phyloP scores from a whole-genome alignment of 768 basidiomycete genomes.

The Tricholomella constricta region DNA sequence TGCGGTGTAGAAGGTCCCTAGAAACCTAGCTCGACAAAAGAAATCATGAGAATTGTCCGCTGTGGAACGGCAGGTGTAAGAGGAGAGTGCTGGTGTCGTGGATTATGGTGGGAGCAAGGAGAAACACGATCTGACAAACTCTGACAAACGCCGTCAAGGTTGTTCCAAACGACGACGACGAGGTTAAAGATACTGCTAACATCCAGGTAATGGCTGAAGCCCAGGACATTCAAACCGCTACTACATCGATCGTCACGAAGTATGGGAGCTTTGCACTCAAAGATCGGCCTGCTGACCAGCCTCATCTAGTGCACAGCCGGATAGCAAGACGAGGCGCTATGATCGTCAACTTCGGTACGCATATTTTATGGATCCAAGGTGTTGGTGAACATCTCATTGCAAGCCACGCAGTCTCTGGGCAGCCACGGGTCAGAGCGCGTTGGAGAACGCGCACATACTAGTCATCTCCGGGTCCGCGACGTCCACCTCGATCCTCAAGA shows the following conservation, averaged over 20 bases:
- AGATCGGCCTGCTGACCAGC: not conserved
- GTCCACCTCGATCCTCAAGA: conserved; percentile 89
- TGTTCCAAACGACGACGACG: no score
- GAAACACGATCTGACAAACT: not conserved
- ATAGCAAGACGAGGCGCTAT: conserved; percentile 87
- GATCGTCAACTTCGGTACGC: conserved; percentile 90
- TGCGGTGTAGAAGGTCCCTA: not conserved
- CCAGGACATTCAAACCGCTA: conserved; percentile 12
- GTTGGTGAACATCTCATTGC: not conserved
- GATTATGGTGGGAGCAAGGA: not conserved
- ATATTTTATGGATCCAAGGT: not conserved
- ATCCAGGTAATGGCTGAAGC: conserved; percentile 4
- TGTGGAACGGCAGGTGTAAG: no score
- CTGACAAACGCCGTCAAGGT: not conserved
- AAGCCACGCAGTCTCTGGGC: conserved; percentile 77
- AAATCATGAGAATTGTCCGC: no score
- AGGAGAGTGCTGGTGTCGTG: no score
- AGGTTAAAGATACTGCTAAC: no score
- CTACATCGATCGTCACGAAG: conserved; percentile 7
- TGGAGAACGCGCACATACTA: conserved; percentile 82
- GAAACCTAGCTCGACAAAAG: no score
- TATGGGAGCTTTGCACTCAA: not conserved
- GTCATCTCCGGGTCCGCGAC: conserved; percentile 83
- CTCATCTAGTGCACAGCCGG: conserved; percentile 60
- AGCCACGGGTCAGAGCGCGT: conserved; percentile 83